Conservation (phyloP, 2,329 filamentous ascomycete species). For the Stachybotrys elegans region DNA sequence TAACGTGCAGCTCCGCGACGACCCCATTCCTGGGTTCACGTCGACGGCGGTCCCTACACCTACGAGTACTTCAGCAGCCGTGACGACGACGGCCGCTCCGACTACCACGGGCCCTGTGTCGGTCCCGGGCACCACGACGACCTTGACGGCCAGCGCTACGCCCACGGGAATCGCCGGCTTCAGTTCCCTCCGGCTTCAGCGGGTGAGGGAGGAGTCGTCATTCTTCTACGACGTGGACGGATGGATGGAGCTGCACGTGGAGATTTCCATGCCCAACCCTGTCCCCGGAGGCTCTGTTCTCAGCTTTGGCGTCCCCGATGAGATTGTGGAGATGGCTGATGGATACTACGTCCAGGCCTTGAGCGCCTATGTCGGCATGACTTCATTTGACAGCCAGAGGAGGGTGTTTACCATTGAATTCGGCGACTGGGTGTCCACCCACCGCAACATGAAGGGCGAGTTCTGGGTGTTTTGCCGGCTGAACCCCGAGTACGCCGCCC, state of each 20-base stretch:
- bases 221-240: conserved; percentile 1
- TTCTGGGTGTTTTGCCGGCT: conserved; percentile 9
- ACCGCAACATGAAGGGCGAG: conserved; percentile 6
- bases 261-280: conserved; percentile 4
- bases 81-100: not conserved
- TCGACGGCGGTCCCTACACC: conserved; percentile 2
- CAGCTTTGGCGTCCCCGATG: conserved; percentile 7
- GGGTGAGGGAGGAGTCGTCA: not conserved
- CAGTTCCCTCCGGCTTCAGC: not conserved
- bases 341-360: conserved; percentile 3
- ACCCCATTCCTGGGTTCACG: conserved; percentile 6
- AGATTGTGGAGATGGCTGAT: conserved; percentile 8
- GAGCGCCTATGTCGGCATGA: not conserved
- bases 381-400: not conserved
- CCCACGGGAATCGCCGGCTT: conserved; percentile 8
- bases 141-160: conserved; percentile 5
- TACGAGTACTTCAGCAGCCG: not conserved
- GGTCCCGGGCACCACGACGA: conserved; percentile 9
- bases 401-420: conserved; percentile 3
- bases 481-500: not conserved
- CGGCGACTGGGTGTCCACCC: conserved; percentile 4
- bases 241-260: conserved; percentile 6
- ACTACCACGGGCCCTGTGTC: conserved; percentile 3
- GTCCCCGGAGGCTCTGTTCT: conserved; percentile 1
- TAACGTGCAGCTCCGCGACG: conserved; percentile 9